These are phyloP conservation scores for Mucor indicus DNA, from an alignment of 371 early-diverging fungal genomes.

Conservation along the genomic window DNA sequence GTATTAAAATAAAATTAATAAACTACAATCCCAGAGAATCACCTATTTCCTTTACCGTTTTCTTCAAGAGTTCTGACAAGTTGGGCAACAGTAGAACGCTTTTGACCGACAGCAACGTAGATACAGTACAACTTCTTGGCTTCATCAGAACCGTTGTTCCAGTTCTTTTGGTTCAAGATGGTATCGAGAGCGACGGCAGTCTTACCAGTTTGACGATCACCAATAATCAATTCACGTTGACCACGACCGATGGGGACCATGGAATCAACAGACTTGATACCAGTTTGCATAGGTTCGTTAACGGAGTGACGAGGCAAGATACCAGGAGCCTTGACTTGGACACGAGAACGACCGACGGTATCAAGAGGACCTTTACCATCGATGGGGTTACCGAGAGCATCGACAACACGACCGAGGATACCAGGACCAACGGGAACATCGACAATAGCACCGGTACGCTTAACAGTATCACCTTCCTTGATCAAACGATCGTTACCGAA, in stretches of 20 bases:
- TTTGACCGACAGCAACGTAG: constrained; percentile 96
- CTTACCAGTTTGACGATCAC: constrained; percentile 98
- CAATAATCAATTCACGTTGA: constrained; percentile 98
- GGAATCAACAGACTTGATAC: constrained; percentile 97
- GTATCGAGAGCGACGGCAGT: constrained; percentile 95
- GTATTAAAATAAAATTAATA: no score
- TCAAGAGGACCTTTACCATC: constrained; percentile 96
- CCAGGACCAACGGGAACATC: constrained; percentile 93
- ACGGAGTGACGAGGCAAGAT: constrained; percentile 96
- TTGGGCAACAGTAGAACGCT: constrained; percentile 97
- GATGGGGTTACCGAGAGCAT: constrained; percentile 96
- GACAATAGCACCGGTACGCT: constrained; percentile 95
- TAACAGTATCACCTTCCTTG: constrained; percentile 92
- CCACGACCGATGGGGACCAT: constrained; percentile 98
- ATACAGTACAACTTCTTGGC: constrained; percentile 84
- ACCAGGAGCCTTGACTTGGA: constrained; percentile 96
- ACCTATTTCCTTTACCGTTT: constrained; percentile 40
- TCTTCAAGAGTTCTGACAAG: constrained; percentile 95
- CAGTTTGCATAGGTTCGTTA: constrained; percentile 97
- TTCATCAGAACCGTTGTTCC: constrained; percentile 67
- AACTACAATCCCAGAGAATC: neutral
- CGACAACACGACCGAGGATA: constrained; percentile 94
- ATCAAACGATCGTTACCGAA: constrained; percentile 96
- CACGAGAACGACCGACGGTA: constrained; percentile 79
- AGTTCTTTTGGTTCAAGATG: constrained; percentile 96